Percentiles rank a stretch among this genome's conserved stretches.
These are phyloP conservation scores for Dipteronia dyeriana DNA, from an alignment of 345 rosid species.

Conservation along the genomic window DNA sequence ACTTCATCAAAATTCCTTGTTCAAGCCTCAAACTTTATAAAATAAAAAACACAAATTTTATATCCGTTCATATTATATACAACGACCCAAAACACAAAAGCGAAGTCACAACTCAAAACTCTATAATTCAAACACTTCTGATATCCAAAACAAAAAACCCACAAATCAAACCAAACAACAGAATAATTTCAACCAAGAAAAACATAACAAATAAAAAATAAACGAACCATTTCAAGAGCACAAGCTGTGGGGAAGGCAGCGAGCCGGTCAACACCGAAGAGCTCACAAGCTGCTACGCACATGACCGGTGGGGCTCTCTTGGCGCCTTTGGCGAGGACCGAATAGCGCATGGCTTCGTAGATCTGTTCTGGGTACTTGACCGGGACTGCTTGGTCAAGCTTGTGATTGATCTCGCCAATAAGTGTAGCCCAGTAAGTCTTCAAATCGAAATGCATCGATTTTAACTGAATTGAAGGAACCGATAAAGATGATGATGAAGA, in stretches of 20 bases:
- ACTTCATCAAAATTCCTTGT: background rate
- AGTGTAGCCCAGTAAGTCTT: conserved; percentile 77
- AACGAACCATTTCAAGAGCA: conserved; percentile 89
- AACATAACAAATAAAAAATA: background rate
- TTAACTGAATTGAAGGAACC: conserved; percentile 24
- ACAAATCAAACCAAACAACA: background rate
- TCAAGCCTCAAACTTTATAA: background rate
- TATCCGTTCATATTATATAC: background rate
- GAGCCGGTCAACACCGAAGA: conserved; percentile 72
- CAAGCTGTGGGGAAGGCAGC: conserved; percentile 97
- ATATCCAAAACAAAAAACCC: background rate
- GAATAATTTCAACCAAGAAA: background rate
- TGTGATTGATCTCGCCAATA: conserved; percentile 62
- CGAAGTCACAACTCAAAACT: background rate
- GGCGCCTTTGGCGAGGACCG: conserved; percentile 78
- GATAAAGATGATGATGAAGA: conserved; percentile 26
- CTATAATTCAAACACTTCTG: background rate
- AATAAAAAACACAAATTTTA: background rate
- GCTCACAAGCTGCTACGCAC: conserved; percentile 94
- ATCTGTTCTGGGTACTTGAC: conserved; percentile 68
- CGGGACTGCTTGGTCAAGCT: conserved; percentile 76
- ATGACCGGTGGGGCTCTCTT: conserved; percentile 94
- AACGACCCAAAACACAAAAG: background rate
- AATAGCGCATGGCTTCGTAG: conserved; percentile 95
- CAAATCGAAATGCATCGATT: conserved; percentile 60